phyloP scores from a whole-genome alignment of 2,329 filamentous ascomycete species.

The Gliomastix tumulicola region DNA sequence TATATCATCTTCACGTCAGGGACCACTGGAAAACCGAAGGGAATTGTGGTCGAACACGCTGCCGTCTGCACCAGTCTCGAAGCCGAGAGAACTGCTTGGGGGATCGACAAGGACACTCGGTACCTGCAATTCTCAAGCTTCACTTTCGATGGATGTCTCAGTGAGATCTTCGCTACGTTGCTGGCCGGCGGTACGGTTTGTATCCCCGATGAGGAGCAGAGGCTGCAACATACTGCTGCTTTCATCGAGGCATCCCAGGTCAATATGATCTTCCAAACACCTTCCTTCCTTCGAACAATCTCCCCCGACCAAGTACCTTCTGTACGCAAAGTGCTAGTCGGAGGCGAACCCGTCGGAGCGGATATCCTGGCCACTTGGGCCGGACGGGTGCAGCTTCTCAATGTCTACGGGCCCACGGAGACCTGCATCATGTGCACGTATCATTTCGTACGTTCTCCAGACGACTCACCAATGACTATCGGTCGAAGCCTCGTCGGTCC shows the following conservation, averaged over 20 bases:
- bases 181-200: conserved; percentile 12
- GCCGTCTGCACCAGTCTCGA: conserved; percentile 4
- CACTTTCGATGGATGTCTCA: conserved; percentile 40
- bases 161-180: conserved; percentile 12
- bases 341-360: conserved; percentile 8
- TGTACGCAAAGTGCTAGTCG: conserved; percentile 4
- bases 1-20: conserved; percentile 10
- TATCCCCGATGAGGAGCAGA: conserved; percentile 10
- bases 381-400: conserved; percentile 3
- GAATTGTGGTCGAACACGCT: conserved; percentile 8
- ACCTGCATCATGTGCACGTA: conserved; percentile 4
- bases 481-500: conserved; percentile 2
- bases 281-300: conserved; percentile 3
- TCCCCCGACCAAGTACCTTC: conserved; percentile 2
- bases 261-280: neutral
- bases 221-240: conserved; percentile 3
- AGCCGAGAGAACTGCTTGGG: neutral
- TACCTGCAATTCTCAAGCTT: conserved; percentile 44
- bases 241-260: conserved; percentile 1
- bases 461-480: conserved; percentile 2
- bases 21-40: conserved; percentile 9
- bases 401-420: conserved; percentile 11
- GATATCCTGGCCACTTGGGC: conserved; percentile 10
- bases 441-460: neutral
- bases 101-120: conserved; percentile 26